These are phyloP conservation scores for Leccinum subtestaceum DNA, from an alignment of 768 basidiomycete species.

Conservation along the genomic window DNA sequence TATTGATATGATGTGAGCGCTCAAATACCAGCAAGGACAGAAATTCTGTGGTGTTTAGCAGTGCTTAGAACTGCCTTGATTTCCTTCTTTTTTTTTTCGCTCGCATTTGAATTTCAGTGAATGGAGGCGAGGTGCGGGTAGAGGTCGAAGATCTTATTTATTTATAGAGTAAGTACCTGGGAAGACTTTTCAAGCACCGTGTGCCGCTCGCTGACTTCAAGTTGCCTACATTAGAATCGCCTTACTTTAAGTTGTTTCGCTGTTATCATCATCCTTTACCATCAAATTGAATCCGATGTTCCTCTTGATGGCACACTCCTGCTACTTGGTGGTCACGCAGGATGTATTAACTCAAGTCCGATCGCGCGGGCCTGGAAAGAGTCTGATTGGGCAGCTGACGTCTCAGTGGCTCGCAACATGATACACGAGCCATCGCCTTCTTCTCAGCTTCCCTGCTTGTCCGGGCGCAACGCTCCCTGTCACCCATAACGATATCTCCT, in stretches of 20 bases:
- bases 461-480: neutral
- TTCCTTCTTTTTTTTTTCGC: too few species aligned
- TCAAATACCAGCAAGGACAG: too few species aligned
- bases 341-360: neutral
- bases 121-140: too few species aligned
- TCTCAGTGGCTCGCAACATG: constrained; percentile 15
- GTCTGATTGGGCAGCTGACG: constrained; percentile 4
- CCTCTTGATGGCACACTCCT: too few species aligned
- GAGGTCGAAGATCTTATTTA: neutral
- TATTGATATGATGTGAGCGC: too few species aligned
- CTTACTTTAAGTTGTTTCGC: neutral
- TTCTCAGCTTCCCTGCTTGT: constrained; percentile 1
- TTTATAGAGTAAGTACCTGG: neutral
- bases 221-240: neutral
- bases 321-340: neutral
- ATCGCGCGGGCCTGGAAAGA: neutral
- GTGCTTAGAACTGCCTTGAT: too few species aligned
- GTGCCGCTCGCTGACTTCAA: too few species aligned
- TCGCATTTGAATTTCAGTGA: too few species aligned
- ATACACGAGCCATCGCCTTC: neutral
- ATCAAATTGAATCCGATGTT: too few species aligned
- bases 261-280: too few species aligned
- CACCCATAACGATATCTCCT: neutral
- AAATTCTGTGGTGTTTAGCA: too few species aligned
- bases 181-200: too few species aligned